These are phyloP conservation scores for Podaxis carcinomalis DNA, from an alignment of 768 basidiomycete genomes.

Conservation along the genomic window DNA sequence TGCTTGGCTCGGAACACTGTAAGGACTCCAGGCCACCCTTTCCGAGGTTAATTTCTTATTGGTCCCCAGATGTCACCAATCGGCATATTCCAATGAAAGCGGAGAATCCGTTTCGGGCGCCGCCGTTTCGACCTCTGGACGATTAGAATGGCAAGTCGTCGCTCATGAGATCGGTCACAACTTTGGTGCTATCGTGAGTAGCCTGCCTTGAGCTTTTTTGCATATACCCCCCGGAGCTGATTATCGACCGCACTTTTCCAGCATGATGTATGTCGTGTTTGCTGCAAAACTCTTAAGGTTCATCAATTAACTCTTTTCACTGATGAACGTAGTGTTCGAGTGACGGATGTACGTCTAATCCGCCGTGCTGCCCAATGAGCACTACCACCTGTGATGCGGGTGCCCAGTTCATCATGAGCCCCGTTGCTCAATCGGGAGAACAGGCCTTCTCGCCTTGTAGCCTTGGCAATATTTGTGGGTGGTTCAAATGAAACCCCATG, in stretches of 20 bases:
- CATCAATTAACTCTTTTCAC: constrained; percentile 6
- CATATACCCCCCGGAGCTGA: neutral
- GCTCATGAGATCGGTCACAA: constrained; percentile 86
- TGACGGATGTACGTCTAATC: constrained; percentile 53
- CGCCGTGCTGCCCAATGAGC: constrained; percentile 67
- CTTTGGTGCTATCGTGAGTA: constrained; percentile 81
- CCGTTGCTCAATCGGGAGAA: constrained; percentile 62
- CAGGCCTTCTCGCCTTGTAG: constrained; percentile 73
- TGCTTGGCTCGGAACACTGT: constrained; percentile 83
- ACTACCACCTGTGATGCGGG: constrained; percentile 57
- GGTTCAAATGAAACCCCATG: neutral
- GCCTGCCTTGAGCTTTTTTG: constrained; percentile 6
- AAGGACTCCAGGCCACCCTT: constrained; percentile 19
- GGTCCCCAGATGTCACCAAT: constrained; percentile 49
- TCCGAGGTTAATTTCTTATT: constrained; percentile 1
- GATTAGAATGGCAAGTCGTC: constrained; percentile 79
- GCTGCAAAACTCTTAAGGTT: neutral
- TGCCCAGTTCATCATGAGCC: constrained; percentile 79
- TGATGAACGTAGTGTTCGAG: constrained; percentile 43
- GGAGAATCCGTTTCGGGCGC: constrained; percentile 69
- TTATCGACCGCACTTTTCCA: constrained; percentile 18
- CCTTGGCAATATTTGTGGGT: constrained; percentile 82
- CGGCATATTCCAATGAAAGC: constrained; percentile 35
- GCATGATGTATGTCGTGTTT: constrained; percentile 47
- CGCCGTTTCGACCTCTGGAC: constrained; percentile 73